Conservation (phyloP, 139 green algal genomes). For the Micromonas pusilla region DNA sequence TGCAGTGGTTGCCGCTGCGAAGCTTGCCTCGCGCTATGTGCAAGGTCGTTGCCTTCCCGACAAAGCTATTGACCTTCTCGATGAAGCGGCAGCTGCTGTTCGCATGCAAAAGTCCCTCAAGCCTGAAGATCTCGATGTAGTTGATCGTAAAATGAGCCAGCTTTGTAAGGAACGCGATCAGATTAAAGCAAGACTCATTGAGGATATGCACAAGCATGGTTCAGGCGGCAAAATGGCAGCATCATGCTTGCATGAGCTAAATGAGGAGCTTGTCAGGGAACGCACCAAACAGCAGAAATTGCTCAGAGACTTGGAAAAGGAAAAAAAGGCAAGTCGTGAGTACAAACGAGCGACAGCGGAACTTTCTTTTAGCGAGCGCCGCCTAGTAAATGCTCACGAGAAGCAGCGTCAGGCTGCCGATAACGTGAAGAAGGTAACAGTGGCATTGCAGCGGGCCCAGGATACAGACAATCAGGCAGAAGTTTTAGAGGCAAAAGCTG, state of each 20-base stretch:
- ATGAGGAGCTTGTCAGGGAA: neutral
- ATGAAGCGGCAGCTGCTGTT: constrained; percentile 59
- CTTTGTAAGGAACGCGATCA: constrained; percentile 15
- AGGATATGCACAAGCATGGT: neutral
- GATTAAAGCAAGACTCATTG: neutral
- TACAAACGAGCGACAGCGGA: neutral
- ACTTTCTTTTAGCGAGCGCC: neutral
- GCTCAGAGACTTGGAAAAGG: neutral
- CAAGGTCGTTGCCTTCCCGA: constrained; percentile 64
- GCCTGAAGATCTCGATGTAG: constrained; percentile 62
- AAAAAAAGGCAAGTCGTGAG: neutral
- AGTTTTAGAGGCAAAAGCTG: neutral
- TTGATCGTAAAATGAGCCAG: constrained; percentile 54
- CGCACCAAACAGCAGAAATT: neutral
- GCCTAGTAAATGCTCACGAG: neutral
- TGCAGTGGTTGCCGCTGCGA: constrained; percentile 60
- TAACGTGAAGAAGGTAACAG: neutral
- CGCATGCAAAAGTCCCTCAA: constrained; percentile 54
- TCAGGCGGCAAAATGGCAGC: neutral
- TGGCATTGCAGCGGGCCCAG: neutral
- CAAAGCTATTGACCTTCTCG: constrained; percentile 84
- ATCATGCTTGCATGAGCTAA: neutral
- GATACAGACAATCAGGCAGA: neutral
- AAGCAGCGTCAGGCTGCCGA: neutral
- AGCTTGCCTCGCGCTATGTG: constrained; percentile 68